A percentile compares a stretch with the other conserved stretches of the same genome.
Conservation (phyloP, 1,139 yeast species). For the Candida dubliniensis region DNA sequence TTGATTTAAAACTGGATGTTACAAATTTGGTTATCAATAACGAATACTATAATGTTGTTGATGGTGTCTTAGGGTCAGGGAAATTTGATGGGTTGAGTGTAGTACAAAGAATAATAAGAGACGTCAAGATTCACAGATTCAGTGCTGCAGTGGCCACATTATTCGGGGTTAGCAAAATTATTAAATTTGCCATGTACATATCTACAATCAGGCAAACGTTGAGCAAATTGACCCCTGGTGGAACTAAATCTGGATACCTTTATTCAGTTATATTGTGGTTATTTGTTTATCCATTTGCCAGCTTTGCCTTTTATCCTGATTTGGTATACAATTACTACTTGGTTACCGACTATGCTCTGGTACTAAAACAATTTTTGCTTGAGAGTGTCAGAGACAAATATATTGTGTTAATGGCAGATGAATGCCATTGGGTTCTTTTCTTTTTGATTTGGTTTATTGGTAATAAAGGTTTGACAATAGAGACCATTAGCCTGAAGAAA, state of each 20-base stretch:
- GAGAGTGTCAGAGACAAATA: conserved; percentile 5
- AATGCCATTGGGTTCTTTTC: conserved; percentile 13
- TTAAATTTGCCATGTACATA: conserved; percentile 5
- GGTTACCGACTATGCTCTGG: conserved; percentile 7
- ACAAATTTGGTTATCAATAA: conserved; percentile 7
- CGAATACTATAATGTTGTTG: conserved; percentile 7
- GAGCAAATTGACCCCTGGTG: not conserved
- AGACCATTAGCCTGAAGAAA: not conserved
- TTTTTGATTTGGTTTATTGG: conserved; percentile 10
- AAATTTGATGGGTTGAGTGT: conserved; percentile 9
- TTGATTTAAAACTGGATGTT: conserved; percentile 10
- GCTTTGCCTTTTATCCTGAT: conserved; percentile 10
- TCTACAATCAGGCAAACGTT: conserved; percentile 7
- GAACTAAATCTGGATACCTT: conserved; percentile 4
- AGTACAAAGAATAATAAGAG: conserved; percentile 3
- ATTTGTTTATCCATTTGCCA: conserved; percentile 10
- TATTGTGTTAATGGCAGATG: conserved; percentile 8
- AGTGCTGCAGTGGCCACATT: conserved; percentile 7
- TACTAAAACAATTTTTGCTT: conserved; percentile 2
- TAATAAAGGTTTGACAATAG: conserved; percentile 5
- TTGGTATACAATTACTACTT: conserved; percentile 4
- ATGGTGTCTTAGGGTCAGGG: conserved; percentile 11
- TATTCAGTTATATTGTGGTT: conserved; percentile 10
- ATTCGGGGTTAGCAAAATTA: conserved; percentile 8
- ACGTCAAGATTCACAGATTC: conserved; percentile 2